phyloP scores from a whole-genome alignment of 2,329 filamentous ascomycete species.

The Calonectria multiphialidica region DNA sequence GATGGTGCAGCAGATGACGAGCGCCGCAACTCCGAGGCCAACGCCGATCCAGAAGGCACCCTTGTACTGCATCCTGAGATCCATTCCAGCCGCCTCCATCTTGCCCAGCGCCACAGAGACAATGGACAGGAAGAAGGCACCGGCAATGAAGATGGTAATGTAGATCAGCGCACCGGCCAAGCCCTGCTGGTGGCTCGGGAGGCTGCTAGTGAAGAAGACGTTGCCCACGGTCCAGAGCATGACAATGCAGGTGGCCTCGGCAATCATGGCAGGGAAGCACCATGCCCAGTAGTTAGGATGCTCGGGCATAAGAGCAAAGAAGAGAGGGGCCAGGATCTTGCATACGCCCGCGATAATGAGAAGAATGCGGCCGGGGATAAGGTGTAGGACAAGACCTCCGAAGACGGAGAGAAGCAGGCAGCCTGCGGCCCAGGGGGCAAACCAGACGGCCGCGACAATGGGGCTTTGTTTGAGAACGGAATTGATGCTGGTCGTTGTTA shows the following conservation, averaged over 20 bases:
- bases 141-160: constrained; percentile 70
- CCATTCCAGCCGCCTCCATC: constrained; percentile 53
- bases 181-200: constrained; percentile 71
- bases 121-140: constrained; percentile 72
- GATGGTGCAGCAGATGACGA: constrained; percentile 53
- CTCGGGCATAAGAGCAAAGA: constrained; percentile 68
- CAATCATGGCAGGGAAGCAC: constrained; percentile 70
- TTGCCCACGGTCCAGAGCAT: constrained; percentile 74
- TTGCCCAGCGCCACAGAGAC: constrained; percentile 64
- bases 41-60: constrained; percentile 72
- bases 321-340: constrained; percentile 62
- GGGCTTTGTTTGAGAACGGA: constrained; percentile 62
- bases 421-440: constrained; percentile 67
- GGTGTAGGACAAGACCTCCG: constrained; percentile 67
- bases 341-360: constrained; percentile 63
- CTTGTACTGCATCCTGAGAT: constrained; percentile 66
- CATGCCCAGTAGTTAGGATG: constrained; percentile 71
- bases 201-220: constrained; percentile 73
- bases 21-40: constrained; percentile 60
- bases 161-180: constrained; percentile 74
- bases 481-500: constrained; percentile 57
- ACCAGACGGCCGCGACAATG: constrained; percentile 69
- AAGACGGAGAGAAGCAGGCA: constrained; percentile 66
- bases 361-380: constrained; percentile 64
- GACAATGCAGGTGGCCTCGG: constrained; percentile 73